These are phyloP conservation scores for Fusarium sp. DNA, from an alignment of 2,329 filamentous ascomycete species.

Conservation along the genomic window DNA sequence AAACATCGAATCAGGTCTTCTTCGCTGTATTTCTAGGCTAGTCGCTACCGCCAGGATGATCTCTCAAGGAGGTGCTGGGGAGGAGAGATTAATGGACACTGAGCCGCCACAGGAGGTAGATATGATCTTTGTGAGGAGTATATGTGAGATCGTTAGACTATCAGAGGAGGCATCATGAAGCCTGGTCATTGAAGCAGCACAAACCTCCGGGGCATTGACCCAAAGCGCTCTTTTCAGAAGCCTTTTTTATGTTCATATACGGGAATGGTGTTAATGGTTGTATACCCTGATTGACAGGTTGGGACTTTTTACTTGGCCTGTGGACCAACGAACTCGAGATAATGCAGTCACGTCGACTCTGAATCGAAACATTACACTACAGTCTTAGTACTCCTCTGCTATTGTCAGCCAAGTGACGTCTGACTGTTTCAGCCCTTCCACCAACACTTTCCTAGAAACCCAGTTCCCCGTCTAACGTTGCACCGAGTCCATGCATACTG, in stretches of 20 bases:
- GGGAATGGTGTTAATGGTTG: conserved; percentile 21
- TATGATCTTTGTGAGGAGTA: conserved; percentile 51
- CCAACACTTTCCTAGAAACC: background rate
- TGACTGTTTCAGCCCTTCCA: background rate
- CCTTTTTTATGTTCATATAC: background rate
- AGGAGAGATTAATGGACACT: conserved; percentile 45
- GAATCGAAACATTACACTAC: conserved; percentile 5
- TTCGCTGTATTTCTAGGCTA: conserved; percentile 61
- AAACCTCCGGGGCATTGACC: background rate
- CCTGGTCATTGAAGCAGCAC: background rate
- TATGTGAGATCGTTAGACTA: conserved; percentile 56
- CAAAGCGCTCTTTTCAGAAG: background rate
- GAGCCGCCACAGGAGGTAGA: conserved; percentile 48
- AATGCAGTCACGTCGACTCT: conserved; percentile 32
- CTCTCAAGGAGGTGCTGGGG: conserved; percentile 42
- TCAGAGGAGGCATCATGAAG: conserved; percentile 44
- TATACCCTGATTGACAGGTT: conserved; percentile 42
- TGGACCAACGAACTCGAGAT: conserved; percentile 11
- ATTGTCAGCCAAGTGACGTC: conserved; percentile 1
- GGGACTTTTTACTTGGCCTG: conserved; percentile 1
- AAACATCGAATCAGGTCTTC: conserved; percentile 60
- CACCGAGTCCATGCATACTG: conserved; percentile 1
- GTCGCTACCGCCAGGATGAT: conserved; percentile 59
- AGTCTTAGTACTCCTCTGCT: background rate
- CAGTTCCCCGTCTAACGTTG: background rate